Conservation (phyloP, 2,329 filamentous ascomycete genomes). For the Cercospora sojina region DNA sequence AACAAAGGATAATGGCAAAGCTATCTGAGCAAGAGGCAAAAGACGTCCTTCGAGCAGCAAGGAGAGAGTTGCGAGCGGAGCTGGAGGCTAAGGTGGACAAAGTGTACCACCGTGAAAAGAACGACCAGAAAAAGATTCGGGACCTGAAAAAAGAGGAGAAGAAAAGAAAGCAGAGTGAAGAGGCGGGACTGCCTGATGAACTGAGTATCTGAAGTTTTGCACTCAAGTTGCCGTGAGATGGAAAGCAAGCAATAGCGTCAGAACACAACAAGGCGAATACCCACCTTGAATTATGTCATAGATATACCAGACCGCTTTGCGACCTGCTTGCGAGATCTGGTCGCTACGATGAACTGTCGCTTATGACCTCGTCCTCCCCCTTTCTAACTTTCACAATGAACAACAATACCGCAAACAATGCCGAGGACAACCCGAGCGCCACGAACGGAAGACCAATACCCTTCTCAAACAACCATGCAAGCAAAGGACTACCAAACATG, state of each 20-base stretch:
- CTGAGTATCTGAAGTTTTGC: not conserved
- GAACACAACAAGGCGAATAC: not conserved
- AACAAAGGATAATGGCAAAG: not conserved
- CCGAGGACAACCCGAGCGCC: conserved; percentile 33
- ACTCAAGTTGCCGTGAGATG: not conserved
- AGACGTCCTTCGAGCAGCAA: not conserved
- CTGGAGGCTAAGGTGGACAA: conserved; percentile 11
- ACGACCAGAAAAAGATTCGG: not conserved
- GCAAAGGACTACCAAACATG: conserved; percentile 48
- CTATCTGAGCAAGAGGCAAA: not conserved
- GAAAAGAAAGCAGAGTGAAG: not conserved
- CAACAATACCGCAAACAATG: conserved; percentile 24
- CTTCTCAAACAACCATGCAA: conserved; percentile 49
- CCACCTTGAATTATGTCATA: not conserved
- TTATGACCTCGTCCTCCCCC: conserved; percentile 32
- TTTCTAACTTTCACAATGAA: conserved; percentile 30
- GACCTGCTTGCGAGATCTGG: not conserved
- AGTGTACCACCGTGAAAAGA: conserved; percentile 9
- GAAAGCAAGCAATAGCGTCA: not conserved
- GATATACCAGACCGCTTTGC: not conserved
- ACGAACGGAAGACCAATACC: conserved; percentile 56
- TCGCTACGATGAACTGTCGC: not conserved
- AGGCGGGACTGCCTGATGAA: not conserved
- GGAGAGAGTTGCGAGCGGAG: conserved; percentile 6
- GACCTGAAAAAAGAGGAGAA: not conserved